A percentile compares a stretch with the other conserved stretches of the same genome.
phyloP scores from a whole-genome alignment of 768 basidiomycete genomes.

The button mushroom (Agaricus bisporus) region DNA sequence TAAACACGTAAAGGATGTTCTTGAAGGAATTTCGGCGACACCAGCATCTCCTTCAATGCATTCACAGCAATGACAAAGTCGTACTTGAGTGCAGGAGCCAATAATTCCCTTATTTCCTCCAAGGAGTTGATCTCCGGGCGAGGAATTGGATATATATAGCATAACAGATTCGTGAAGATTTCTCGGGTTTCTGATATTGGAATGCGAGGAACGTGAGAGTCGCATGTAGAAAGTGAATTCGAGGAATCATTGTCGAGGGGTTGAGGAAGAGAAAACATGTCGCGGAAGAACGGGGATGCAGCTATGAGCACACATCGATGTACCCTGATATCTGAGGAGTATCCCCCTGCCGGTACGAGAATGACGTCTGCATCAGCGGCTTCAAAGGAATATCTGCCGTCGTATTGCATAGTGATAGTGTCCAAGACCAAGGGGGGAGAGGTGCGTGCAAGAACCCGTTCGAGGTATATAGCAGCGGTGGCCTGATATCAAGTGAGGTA shows the following conservation, averaged over 20 bases:
- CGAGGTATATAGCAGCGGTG: neutral
- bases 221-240: conserved; percentile 27
- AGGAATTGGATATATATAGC: conserved; percentile 56
- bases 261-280: conserved; percentile 69
- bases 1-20: conserved; percentile 60
- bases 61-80: conserved; percentile 44
- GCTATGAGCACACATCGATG: conserved; percentile 57
- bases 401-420: neutral
- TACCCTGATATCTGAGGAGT: conserved; percentile 46
- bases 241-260: conserved; percentile 16
- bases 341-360: conserved; percentile 33
- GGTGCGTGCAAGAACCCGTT: too few relatives aligned
- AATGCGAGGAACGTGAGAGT: conserved; percentile 37
- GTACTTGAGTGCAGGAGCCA: conserved; percentile 58
- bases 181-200: conserved; percentile 46
- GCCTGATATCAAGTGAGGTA: too few relatives aligned
- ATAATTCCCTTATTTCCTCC: conserved; percentile 44
- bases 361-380: conserved; percentile 46
- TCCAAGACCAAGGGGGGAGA: neutral
- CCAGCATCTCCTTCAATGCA: conserved; percentile 42
- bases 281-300: conserved; percentile 63
- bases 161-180: conserved; percentile 45
- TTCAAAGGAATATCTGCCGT: conserved; percentile 9
- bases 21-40: conserved; percentile 44
- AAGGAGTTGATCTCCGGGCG: conserved; percentile 46